Evolutionary conservation across 1,284 basidiomycete genomes (phyloP).

Genomic region (Meira miltonrushii): DNA sequence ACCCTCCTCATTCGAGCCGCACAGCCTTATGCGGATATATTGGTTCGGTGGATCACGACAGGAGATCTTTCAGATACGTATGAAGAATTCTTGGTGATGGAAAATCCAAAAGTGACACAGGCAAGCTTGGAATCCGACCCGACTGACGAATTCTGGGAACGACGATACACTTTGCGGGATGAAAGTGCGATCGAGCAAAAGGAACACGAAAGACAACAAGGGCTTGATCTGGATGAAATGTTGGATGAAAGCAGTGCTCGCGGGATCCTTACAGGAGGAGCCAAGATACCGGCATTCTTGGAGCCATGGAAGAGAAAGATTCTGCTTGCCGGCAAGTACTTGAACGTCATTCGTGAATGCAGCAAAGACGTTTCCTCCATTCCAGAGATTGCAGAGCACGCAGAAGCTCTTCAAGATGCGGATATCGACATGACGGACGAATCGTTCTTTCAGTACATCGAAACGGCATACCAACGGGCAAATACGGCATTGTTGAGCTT

Average conservation of each 20-base stretch:
- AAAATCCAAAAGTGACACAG: slow-evolving; percentile 48
- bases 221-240: slow-evolving; percentile 29
- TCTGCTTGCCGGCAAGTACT: slow-evolving; percentile 49
- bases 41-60: slow-evolving; percentile 50
- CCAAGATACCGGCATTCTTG: slow-evolving; percentile 49
- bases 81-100: slow-evolving; percentile 51
- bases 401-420: slow-evolving; percentile 19
- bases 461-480: slow-evolving; percentile 46
- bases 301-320: slow-evolving; percentile 52
- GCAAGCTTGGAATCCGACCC: slow-evolving; percentile 47
- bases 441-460: slow-evolving; percentile 44
- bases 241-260: slow-evolving; percentile 55
- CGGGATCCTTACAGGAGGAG: slow-evolving; percentile 55
- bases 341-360: slow-evolving; percentile 51
- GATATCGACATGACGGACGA: slow-evolving; percentile 45
- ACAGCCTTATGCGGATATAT: slow-evolving; percentile 46
- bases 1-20: slow-evolving; percentile 46
- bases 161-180: slow-evolving; percentile 49
- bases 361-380: slow-evolving; percentile 34
- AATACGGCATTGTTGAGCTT: slow-evolving; percentile 46
- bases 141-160: slow-evolving; percentile 52
- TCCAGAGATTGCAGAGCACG: slow-evolving; percentile 6
- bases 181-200: slow-evolving; percentile 34
- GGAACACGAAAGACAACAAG: slow-evolving; percentile 34
- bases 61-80: slow-evolving; percentile 50